Conservation (phyloP, 2,329 filamentous ascomycete genomes). For the Cytospora chrysosperma region DNA sequence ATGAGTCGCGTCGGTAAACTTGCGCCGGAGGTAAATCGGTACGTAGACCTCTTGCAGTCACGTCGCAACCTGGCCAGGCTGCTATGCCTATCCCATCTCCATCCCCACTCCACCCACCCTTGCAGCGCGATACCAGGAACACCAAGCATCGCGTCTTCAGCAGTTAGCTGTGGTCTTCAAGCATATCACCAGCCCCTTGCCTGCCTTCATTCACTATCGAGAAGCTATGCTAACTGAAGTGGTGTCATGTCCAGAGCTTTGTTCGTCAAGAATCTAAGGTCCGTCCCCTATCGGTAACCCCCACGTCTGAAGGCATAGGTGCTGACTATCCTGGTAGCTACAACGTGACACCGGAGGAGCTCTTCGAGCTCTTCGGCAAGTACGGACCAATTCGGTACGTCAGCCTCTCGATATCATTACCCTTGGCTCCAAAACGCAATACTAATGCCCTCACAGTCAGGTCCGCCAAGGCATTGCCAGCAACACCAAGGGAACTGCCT, state of each 20-base stretch:
- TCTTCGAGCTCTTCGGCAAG: constrained; percentile 98
- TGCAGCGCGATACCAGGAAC: neutral
- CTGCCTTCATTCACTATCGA: neutral
- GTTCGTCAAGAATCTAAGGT: constrained; percentile 99
- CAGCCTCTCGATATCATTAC: constrained; percentile 15
- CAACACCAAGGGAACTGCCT: constrained; percentile 97
- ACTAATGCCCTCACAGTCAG: constrained; percentile 62
- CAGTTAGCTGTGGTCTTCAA: neutral
- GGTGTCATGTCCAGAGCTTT: constrained; percentile 72
- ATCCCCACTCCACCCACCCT: constrained; percentile 6
- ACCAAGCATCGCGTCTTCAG: neutral
- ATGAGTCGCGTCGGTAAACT: constrained; percentile 97
- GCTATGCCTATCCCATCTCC: constrained; percentile 5
- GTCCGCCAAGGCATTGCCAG: constrained; percentile 96
- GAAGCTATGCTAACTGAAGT: constrained; percentile 29
- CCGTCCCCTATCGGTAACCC: constrained; percentile 51
- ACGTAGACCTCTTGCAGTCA: constrained; percentile 41
- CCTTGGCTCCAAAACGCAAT: neutral
- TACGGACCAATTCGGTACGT: constrained; percentile 91
- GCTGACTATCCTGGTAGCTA: constrained; percentile 62
- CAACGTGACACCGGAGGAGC: constrained; percentile 96
- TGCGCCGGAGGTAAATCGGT: constrained; percentile 99
- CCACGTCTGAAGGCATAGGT: constrained; percentile 43
- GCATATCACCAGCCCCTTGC: neutral
- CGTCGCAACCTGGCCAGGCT: neutral